Evolutionary conservation across 2,329 filamentous ascomycete genomes (phyloP).

Genomic region (Ceratocystis variospora): DNA sequence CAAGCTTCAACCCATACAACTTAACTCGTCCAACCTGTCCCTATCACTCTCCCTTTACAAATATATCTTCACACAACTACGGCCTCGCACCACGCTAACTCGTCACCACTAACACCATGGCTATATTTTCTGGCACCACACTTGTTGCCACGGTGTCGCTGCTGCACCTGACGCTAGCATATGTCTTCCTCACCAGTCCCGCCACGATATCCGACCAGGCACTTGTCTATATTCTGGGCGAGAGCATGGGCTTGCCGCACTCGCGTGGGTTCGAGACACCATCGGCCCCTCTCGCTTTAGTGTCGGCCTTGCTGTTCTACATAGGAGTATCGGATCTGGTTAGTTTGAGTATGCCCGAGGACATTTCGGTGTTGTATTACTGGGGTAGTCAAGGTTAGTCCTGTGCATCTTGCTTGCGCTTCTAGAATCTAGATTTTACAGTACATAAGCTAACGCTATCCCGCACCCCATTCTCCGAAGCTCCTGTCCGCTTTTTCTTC

Average conservation of each 20-base stretch:
- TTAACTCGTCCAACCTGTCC: constrained; percentile 1
- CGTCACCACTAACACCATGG: constrained; percentile 43
- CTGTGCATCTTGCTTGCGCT: constrained; percentile 21
- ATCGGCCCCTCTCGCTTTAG: constrained; percentile 57
- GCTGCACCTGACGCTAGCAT: constrained; percentile 72
- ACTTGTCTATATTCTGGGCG: constrained; percentile 66
- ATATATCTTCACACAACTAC: background rate
- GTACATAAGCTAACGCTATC: constrained; percentile 13
- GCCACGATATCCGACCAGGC: constrained; percentile 61
- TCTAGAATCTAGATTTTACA: too few species aligned
- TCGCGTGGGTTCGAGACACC: constrained; percentile 54
- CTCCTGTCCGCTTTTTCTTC: constrained; percentile 51
- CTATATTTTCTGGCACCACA: constrained; percentile 62
- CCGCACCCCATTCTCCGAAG: constrained; percentile 23
- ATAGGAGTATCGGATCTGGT: constrained; percentile 50
- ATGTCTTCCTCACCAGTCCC: constrained; percentile 68
- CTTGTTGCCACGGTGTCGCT: constrained; percentile 71
- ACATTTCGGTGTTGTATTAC: constrained; percentile 47
- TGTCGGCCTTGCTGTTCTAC: constrained; percentile 52
- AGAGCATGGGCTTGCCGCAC: constrained; percentile 64
- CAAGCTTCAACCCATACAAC: background rate
- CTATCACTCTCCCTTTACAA: background rate
- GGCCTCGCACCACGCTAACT: background rate
- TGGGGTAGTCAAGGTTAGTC: constrained; percentile 52
- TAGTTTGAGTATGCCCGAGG: constrained; percentile 53